A percentile compares a stretch with the other conserved stretches of the same genome.
Conservation (phyloP, 2,329 filamentous ascomycete genomes). For the Colletotrichum acutatum region DNA sequence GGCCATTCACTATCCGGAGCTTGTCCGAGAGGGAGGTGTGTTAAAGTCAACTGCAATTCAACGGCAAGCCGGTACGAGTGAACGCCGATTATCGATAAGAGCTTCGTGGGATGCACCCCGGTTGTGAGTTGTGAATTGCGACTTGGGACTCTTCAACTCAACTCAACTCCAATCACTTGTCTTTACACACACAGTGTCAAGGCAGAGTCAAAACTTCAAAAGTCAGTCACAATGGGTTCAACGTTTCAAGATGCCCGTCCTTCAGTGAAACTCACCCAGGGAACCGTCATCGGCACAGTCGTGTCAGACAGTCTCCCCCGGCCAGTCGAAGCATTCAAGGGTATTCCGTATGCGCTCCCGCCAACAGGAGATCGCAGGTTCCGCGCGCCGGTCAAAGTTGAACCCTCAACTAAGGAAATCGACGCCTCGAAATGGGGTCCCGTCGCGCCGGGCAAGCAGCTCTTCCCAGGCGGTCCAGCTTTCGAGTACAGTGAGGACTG, state of each 20-base stretch:
- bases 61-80: slow-evolving; percentile 7
- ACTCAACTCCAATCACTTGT: not conserved
- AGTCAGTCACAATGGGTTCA: slow-evolving; percentile 17
- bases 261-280: slow-evolving; percentile 47
- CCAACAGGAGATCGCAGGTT: slow-evolving; percentile 51
- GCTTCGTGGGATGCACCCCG: not conserved
- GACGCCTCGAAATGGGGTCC: slow-evolving; percentile 50
- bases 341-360: slow-evolving; percentile 61
- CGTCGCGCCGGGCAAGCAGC: slow-evolving; percentile 49
- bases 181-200: not conserved
- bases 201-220: not conserved
- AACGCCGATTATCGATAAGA: slow-evolving; percentile 8
- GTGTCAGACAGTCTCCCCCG: slow-evolving; percentile 49
- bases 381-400: slow-evolving; percentile 51
- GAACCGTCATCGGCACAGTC: slow-evolving; percentile 52
- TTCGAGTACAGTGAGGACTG: slow-evolving; percentile 58
- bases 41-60: not conserved
- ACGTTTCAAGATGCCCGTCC: slow-evolving; percentile 20
- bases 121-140: not conserved
- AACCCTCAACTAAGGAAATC: slow-evolving; percentile 39
- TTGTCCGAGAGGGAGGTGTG: not conserved
- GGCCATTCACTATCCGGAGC: not conserved
- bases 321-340: slow-evolving; percentile 60
- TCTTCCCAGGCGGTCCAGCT: slow-evolving; percentile 40
- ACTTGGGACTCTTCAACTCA: not conserved